Base-by-base conservation (phyloP, 768 basidiomycete species). In the Pholiota molesta region DNA sequence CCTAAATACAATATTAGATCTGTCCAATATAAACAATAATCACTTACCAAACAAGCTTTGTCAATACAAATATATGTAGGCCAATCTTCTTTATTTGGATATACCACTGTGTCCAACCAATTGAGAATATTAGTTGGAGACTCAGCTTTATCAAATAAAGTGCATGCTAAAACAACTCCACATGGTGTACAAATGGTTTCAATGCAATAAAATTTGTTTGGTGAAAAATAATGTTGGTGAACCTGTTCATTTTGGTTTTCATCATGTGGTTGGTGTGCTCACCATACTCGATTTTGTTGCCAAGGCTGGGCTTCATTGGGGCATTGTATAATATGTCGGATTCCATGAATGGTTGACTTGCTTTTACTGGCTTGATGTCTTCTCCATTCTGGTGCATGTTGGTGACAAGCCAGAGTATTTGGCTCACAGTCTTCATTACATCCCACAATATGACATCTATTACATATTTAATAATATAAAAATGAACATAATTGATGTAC, bases 141-240 rank as follows among this genome's bases (percentile, higher is more conserved):
- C 62, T 75, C 74, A 21, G 71, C 59, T 60, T 65, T 69, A 3
- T 55, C 66, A 74, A 73, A 74, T 40, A 69, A 71, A 13, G 67
- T 60, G 72, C 72, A 72, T 17, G 73, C 71, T 64, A 69, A 68
- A 0, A 71, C 66, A 42, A 67, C 66, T 17, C 70, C 69, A 69
- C 70, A 73, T n/a, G 71, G 68, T 53, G 69, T 67, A 73, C 70
- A 71, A 35, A 70, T 65, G 8, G 72, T 74, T 62, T 75, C 73
- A 52, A 74, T 64, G 64, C 72, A 73, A 58, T 72, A 73, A 31
- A 67, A 72, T 21, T 51, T 26, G 21, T 11, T 14, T 16, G 71
- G 63, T 19, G 47, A 37, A 55, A 68, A 69, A 40, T 66, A 69
- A 60, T 69, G 61, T 59, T 58, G 68, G 11, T 40, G 37, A 14